Percentiles rank a stretch among this genome's conserved stretches.
Conservation (phyloP, 169 alveolate species). For the Eimeria zaria region DNA sequence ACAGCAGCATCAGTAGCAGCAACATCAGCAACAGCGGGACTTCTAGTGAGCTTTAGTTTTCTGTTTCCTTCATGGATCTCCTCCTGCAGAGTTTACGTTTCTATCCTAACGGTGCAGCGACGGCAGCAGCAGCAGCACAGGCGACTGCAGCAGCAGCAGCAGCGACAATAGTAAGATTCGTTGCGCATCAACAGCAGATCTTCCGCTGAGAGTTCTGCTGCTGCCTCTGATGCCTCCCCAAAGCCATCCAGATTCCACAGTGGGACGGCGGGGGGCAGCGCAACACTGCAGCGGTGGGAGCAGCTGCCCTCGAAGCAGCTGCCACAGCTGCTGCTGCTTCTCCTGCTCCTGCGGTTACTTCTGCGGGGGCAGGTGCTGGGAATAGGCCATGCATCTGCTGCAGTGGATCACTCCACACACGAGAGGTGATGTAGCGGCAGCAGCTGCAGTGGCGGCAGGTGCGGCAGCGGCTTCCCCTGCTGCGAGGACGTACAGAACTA, state of each 20-base stretch:
- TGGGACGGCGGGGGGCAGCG: not conserved
- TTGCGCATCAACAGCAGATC: not conserved
- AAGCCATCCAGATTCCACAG: not conserved
- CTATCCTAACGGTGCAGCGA: not conserved
- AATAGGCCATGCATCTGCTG: constrained; percentile 4
- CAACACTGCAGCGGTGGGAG: not conserved
- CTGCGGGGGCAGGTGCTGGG: not conserved
- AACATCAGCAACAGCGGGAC: constrained; percentile 8
- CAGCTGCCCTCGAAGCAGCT: constrained; percentile 28
- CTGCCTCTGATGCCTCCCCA: not conserved
- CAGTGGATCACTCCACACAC: not conserved
- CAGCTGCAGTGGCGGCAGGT: constrained; percentile 9
- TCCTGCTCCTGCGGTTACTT: not conserved
- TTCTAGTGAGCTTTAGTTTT: not conserved
- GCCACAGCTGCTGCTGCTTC: constrained; percentile 44
- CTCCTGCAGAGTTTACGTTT: not conserved
- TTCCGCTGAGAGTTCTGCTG: not conserved
- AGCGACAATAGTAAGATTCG: not conserved
- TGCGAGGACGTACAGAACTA: not conserved
- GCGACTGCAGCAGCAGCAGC: constrained; percentile 22
- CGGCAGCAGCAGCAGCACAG: not conserved
- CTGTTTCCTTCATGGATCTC: not conserved
- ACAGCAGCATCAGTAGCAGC: no score
- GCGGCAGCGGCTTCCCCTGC: not conserved
- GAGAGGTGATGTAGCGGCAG: constrained; percentile 14